Percentiles rank a stretch among this genome's conserved stretches.
Evolutionary conservation across 2,329 filamentous ascomycete species (phyloP).

Genomic region (Dactylellina leptospora): DNA sequence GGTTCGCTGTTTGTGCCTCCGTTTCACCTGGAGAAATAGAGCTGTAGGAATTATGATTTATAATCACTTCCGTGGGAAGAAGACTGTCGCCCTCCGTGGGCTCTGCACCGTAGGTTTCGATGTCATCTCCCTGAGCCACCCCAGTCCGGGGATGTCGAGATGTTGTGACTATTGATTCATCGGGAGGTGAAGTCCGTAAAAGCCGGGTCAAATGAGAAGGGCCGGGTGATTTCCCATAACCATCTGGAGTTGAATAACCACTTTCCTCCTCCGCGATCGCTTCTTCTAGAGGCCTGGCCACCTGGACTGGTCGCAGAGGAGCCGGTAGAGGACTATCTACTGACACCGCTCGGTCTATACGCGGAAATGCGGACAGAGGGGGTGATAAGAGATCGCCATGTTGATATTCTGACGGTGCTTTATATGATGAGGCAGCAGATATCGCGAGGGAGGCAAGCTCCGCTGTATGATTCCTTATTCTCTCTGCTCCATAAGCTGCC

Average conservation of each 20-base stretch:
- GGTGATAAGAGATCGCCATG: constrained; percentile 30
- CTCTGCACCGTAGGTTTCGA: neutral
- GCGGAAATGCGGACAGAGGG: neutral
- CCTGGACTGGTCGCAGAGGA: constrained; percentile 30
- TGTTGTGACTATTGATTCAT: constrained; percentile 1
- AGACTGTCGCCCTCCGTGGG: constrained; percentile 35
- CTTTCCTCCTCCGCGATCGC: constrained; percentile 40
- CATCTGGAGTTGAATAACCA: constrained; percentile 5
- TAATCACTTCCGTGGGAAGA: neutral
- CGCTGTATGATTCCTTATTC: constrained; percentile 84
- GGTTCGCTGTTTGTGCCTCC: constrained; percentile 58
- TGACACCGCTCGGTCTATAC: constrained; percentile 15
- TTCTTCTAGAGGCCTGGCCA: constrained; percentile 18
- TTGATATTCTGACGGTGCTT: constrained; percentile 57
- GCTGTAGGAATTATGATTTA: constrained; percentile 27
- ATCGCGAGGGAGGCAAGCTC: constrained; percentile 85
- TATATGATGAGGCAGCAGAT: constrained; percentile 66
- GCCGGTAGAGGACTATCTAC: constrained; percentile 32
- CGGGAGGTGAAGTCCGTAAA: constrained; percentile 36
- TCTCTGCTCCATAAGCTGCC: constrained; percentile 75
- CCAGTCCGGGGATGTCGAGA: neutral
- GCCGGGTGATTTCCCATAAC: constrained; percentile 35
- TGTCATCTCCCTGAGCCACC: neutral
- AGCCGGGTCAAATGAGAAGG: constrained; percentile 46
- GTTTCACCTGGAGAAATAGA: constrained; percentile 41